Base-by-base conservation (phyloP, 202 grass and related monocot genomes). In the Sporobolus alterniflorus region DNA sequence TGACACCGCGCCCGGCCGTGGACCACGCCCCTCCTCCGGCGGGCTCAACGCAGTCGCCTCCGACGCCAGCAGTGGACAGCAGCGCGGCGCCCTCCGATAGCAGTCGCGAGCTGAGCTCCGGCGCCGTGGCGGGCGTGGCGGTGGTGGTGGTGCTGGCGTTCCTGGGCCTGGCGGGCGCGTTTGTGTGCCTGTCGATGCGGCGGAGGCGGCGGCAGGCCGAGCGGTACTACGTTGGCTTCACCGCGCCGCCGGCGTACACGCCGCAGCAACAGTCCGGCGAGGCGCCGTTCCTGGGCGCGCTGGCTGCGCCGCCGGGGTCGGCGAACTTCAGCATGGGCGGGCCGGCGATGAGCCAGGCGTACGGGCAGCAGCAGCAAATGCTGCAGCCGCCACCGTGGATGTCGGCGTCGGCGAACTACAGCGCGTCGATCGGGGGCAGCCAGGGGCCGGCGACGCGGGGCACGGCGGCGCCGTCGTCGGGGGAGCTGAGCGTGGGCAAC, bases 211-310 rank as follows among this genome's bases (percentile, higher is more conserved):
- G 86, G 71, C 62, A 77, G 48, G 54, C 52, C 11, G 84, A 63
- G 64, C 79, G 74, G n/a, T 96, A 96, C 76, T 89, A 91, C 76
- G 62, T 78, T 7, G 82, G 91, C 22, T 93, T 92, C 55, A 82
- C 49, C 11, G 74, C 67, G 77, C 89, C 89, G 47, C 89, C 89
- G 42, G 69, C 86, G 0, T 89, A 89, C 73, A 80, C 77, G 34
- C 49, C 90, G 66, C 88, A 88, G 71, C 87, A 91, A 20, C 67
- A 91, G 41, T 91, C 92, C 44, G 88, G 88, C 44, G 96, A 95
- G 85, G 76, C 96, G 30, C 91, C 96, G 29, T 87, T 88, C 84
- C 85, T 90, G 6, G 73, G 68, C 9, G 47, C 80, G 36, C 86
- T 87, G 16, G 77, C 95, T 13, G 76, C 73, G 18, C 74, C 91